Percentiles rank a stretch among this genome's conserved stretches.
These are phyloP conservation scores for Plasmopara muralis DNA, from an alignment of 352 stramenopile genomes.

Conservation along the genomic window DNA sequence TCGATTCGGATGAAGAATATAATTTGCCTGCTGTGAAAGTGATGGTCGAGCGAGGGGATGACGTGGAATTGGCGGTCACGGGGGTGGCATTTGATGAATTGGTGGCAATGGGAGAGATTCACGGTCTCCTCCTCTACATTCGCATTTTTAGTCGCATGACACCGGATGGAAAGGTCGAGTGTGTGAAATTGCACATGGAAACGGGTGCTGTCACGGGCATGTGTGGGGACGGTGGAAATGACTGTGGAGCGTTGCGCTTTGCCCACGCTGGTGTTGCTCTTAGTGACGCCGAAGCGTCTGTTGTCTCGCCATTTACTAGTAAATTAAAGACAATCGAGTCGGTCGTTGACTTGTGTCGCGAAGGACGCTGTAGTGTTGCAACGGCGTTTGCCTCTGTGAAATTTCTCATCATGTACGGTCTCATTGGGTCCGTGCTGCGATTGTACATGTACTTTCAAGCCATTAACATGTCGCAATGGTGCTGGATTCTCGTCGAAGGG, in stretches of 20 bases:
- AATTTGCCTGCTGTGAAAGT: constrained; percentile 36
- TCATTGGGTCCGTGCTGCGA: constrained; percentile 75
- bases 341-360: constrained; percentile 71
- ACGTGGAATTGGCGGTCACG: constrained; percentile 62
- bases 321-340: constrained; percentile 64
- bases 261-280: constrained; percentile 88
- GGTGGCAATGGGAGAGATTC: constrained; percentile 47
- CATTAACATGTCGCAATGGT: constrained; percentile 83
- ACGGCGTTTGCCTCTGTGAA: constrained; percentile 81
- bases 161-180: constrained; percentile 60
- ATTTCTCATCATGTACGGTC: constrained; percentile 86
- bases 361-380: constrained; percentile 73
- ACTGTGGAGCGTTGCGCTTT: constrained; percentile 87
- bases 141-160: constrained; percentile 82
- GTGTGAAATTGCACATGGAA: constrained; percentile 59
- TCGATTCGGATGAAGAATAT: constrained; percentile 47
- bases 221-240: constrained; percentile 86
- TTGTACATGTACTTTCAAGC: constrained; percentile 82
- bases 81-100: constrained; percentile 68
- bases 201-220: constrained; percentile 67
- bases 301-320: constrained; percentile 87
- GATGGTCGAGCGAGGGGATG: constrained; percentile 28
- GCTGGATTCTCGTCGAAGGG: constrained; percentile 79
- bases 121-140: constrained; percentile 55
- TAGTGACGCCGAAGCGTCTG: constrained; percentile 82